Conservation (phyloP, 2,329 filamentous ascomycete genomes). For the Cercospora zeae-maydis region DNA sequence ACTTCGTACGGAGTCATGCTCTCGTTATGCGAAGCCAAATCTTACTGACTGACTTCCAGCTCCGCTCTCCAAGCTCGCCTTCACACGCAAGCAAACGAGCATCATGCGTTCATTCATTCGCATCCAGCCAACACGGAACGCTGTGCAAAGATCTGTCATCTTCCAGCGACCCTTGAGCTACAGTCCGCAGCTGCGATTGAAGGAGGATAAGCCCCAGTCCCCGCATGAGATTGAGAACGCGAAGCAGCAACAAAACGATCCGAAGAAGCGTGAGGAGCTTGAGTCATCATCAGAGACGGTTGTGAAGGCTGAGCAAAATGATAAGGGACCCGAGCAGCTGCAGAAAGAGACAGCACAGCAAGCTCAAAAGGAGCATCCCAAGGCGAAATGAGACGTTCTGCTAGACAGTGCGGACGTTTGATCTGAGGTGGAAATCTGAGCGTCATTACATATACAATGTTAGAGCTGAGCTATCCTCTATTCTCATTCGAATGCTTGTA, state of each 20-base stretch:
- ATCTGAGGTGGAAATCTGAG: not conserved
- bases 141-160: not conserved
- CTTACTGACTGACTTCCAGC: not conserved
- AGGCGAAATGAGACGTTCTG: not conserved
- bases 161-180: slow-evolving; percentile 30
- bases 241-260: slow-evolving; percentile 45
- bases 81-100: not conserved
- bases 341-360: slow-evolving; percentile 45
- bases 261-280: slow-evolving; percentile 42
- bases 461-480: not conserved
- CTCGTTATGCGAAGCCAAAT: not conserved
- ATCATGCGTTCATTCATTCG: not conserved
- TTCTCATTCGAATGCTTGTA: not conserved
- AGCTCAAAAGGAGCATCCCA: slow-evolving; percentile 39
- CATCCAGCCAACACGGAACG: not conserved
- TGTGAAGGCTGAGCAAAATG: slow-evolving; percentile 43
- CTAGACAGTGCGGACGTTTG: slow-evolving; percentile 21
- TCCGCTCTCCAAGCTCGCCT: not conserved
- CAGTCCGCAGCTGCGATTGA: slow-evolving; percentile 36
- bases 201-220: slow-evolving; percentile 40
- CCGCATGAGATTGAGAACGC: slow-evolving; percentile 41
- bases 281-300: slow-evolving; percentile 41
- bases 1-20: not conserved
- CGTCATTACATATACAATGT: not conserved
- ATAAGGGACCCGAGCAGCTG: slow-evolving; percentile 44